Conservation (phyloP, 2,329 filamentous ascomycete species). For the Trichothecium roseum region DNA sequence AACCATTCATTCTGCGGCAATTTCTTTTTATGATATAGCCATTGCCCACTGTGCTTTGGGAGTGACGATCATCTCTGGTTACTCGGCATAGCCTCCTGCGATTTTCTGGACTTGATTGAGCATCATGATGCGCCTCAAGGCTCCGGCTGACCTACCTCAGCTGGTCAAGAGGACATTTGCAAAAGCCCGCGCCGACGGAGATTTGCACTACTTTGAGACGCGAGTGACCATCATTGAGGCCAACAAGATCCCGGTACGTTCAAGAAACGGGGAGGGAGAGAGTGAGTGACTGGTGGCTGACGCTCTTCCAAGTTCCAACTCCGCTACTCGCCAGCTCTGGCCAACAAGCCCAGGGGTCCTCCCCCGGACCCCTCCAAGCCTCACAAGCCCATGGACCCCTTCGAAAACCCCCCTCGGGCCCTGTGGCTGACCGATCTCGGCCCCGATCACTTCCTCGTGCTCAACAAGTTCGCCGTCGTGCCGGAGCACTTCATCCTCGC, state of each 20-base stretch:
- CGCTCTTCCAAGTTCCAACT: constrained; percentile 52
- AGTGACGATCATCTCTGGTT: too few species aligned
- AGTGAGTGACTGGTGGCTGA: background rate
- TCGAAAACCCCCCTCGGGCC: constrained; percentile 45
- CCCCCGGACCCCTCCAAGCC: constrained; percentile 17
- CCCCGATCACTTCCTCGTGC: constrained; percentile 50
- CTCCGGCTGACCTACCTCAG: constrained; percentile 36
- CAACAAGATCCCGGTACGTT: constrained; percentile 31
- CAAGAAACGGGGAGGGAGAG: too few species aligned
- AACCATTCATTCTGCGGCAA: too few species aligned
- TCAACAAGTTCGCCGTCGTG: constrained; percentile 69
- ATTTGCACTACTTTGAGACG: constrained; percentile 44
- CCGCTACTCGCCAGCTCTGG: constrained; percentile 58
- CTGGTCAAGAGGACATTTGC: constrained; percentile 40
- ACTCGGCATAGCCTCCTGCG: too few species aligned
- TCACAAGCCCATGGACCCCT: constrained; percentile 46
- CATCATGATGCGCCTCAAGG: constrained; percentile 29
- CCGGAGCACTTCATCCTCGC: constrained; percentile 63
- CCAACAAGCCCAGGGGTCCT: constrained; percentile 51
- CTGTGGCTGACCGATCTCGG: constrained; percentile 42
- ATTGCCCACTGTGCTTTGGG: too few species aligned
- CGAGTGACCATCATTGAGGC: constrained; percentile 37
- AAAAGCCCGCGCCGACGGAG: constrained; percentile 34
- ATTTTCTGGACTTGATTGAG: too few species aligned
- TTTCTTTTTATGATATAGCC: too few species aligned